A percentile compares a stretch with the other conserved stretches of the same genome.
Evolutionary conservation across 208 protist genomes (phyloP).

Genomic region (Entamoeba nuttalli): DNA sequence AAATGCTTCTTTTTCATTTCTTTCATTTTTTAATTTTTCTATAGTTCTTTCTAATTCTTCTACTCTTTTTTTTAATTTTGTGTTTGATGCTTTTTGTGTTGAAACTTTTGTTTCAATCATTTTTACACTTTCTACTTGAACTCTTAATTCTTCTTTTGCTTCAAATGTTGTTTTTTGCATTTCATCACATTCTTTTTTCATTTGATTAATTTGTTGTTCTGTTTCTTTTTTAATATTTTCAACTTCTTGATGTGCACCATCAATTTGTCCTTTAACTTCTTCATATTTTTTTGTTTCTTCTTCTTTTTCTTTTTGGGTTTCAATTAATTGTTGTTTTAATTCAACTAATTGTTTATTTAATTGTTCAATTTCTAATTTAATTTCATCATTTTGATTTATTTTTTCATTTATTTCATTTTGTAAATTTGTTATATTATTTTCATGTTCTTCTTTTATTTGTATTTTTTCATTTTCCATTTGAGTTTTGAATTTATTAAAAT

Average conservation of each 20-base stretch:
- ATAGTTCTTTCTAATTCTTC: not conserved
- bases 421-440: not conserved
- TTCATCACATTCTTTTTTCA: not conserved
- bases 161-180: not conserved
- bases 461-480: not conserved
- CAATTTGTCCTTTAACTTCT: not conserved
- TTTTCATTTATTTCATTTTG: not conserved
- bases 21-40: not conserved
- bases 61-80: not conserved
- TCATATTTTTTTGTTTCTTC: not conserved
- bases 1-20: not conserved
- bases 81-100: not conserved
- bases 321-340: not conserved
- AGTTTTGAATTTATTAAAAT: not conserved
- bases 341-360: not conserved
- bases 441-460: not conserved
- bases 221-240: not conserved
- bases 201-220: not conserved
- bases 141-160: not conserved
- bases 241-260: not conserved
- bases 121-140: not conserved
- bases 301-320: not conserved
- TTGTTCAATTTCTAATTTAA: not conserved
- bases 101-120: not conserved
- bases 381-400: not conserved